Evolutionary conservation across 75 land plant species (phyloP), one percentile per base, ranked within the genome.

Genomic region (Cryptomeria japonica): DNA sequence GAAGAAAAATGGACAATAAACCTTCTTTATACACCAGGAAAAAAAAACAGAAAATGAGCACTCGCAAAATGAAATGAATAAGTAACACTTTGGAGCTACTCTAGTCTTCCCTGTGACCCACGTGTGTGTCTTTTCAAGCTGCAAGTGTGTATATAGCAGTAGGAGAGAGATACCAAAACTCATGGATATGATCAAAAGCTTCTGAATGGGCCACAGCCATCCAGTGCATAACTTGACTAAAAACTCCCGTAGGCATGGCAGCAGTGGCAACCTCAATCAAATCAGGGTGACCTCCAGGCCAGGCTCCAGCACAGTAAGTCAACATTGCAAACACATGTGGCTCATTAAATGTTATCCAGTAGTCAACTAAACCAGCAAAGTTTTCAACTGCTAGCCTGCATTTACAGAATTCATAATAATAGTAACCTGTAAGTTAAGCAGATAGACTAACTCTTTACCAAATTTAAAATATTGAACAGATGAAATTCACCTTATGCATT

Each of bases 211-310:
- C 99, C 83, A 93, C 89, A 34, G 97, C 91, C 89, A 98, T 98
- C 93, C 91, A 93, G 68, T 94, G 89, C 97, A 97, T 94, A 31
- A 96, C 94, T 85, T 94, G 94, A 16, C 91, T 93, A 86, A 93
- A 97, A 79, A 94, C 96, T 41, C 99, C 99, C 73, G 87, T 92
- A 41, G 99, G 99, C 84, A 98, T 84, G 42, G 94, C 94, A 90
- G 99, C 91, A 32, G 99, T 97, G 77, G 96, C 99, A 44, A 87
- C 94, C 89, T 98, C 99, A 34, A 97, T 91, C 94, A 98, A 92
- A 90, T 97, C 95, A 79, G 99, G 99, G 91, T 96, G 78, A 82
- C 99, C 99, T 86, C 99, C 99, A 88, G 99, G 99, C 99, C 99
- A 98, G 79, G 99, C 93, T 82, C 99, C 99, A 53, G 98, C 99